Evolutionary conservation across 2,329 filamentous ascomycete species (phyloP).

Genomic region (Akanthomyces uredinophilus): DNA sequence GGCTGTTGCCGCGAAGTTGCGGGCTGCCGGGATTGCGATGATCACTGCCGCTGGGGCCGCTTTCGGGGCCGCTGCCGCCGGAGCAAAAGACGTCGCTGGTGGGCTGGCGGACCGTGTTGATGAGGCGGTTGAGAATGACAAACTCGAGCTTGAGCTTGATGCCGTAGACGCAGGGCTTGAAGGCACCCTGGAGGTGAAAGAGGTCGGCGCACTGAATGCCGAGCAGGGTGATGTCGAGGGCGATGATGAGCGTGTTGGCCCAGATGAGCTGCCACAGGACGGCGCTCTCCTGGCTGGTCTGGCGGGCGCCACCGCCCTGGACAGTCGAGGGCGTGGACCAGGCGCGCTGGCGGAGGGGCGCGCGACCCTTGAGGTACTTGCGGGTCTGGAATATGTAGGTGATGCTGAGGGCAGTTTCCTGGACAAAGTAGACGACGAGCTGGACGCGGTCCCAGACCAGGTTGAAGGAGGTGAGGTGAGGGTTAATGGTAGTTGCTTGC

Average conservation of each 20-base stretch:
- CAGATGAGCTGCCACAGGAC: slow-evolving; percentile 35
- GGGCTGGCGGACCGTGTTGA: slow-evolving; percentile 23
- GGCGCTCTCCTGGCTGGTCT: slow-evolving; percentile 20
- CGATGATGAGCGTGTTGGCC: slow-evolving; percentile 41
- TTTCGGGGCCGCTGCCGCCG: neutral
- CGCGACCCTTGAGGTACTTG: slow-evolving; percentile 15
- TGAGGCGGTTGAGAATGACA: slow-evolving; percentile 34
- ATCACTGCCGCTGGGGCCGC: neutral
- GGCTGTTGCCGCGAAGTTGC: neutral
- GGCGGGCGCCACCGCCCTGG: slow-evolving; percentile 28
- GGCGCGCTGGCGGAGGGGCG: slow-evolving; percentile 14
- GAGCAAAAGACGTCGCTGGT: slow-evolving; percentile 9
- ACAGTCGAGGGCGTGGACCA: slow-evolving; percentile 42
- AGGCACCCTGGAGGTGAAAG: slow-evolving; percentile 33
- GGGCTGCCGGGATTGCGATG: neutral
- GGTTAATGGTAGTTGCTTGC: slow-evolving; percentile 26
- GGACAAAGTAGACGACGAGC: slow-evolving; percentile 47
- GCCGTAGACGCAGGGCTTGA: slow-evolving; percentile 34
- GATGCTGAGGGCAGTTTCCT: slow-evolving; percentile 46
- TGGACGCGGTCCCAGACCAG: slow-evolving; percentile 46
- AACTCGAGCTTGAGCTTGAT: slow-evolving; percentile 37
- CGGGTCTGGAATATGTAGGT: slow-evolving; percentile 39
- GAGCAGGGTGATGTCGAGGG: slow-evolving; percentile 39
- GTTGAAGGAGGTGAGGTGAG: slow-evolving; percentile 23
- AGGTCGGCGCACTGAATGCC: slow-evolving; percentile 32